Percentiles rank a stretch among this genome's conserved stretches.
These are phyloP conservation scores for Alternaria conjuncta DNA, from an alignment of 2,329 filamentous ascomycete genomes.

Conservation along the genomic window DNA sequence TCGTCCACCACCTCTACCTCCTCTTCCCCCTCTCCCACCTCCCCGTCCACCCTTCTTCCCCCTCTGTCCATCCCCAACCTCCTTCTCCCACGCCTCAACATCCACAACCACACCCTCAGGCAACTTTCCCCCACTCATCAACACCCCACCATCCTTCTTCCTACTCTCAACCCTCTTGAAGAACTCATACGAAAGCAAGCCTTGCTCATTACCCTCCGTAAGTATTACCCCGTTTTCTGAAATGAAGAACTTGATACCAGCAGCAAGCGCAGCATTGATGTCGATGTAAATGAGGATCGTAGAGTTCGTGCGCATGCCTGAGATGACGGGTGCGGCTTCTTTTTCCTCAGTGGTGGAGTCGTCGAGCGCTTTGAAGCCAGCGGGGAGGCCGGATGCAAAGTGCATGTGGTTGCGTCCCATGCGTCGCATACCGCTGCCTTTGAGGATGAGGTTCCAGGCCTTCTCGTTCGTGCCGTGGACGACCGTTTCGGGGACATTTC, in stretches of 20 bases:
- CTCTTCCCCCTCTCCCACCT: constrained; percentile 28
- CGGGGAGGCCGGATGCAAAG: constrained; percentile 77
- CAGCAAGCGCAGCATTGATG: constrained; percentile 67
- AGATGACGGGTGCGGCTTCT: constrained; percentile 64
- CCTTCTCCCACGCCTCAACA: constrained; percentile 47
- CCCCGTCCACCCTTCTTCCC: constrained; percentile 32
- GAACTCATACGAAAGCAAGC: constrained; percentile 53
- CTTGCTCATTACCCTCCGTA: constrained; percentile 57
- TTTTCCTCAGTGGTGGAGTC: constrained; percentile 31
- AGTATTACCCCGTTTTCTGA: constrained; percentile 59
- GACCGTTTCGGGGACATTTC: constrained; percentile 68
- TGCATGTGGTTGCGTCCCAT: constrained; percentile 93
- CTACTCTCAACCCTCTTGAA: constrained; percentile 75
- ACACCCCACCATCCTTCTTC: constrained; percentile 64
- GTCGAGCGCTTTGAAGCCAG: constrained; percentile 44
- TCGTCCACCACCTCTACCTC: constrained; percentile 22
- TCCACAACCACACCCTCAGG: constrained; percentile 46
- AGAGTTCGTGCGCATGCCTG: constrained; percentile 74
- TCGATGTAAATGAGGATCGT: constrained; percentile 77
- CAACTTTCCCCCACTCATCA: constrained; percentile 74
- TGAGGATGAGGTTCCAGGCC: constrained; percentile 76
- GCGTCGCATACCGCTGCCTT: constrained; percentile 75
- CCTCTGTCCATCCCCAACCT: constrained; percentile 28
- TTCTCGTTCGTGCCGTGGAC: constrained; percentile 90
- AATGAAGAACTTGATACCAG: constrained; percentile 73